Evolutionary conservation across 2,329 filamentous ascomycete species (phyloP).

Genomic region (Scopulariopsis brevicaulis): DNA sequence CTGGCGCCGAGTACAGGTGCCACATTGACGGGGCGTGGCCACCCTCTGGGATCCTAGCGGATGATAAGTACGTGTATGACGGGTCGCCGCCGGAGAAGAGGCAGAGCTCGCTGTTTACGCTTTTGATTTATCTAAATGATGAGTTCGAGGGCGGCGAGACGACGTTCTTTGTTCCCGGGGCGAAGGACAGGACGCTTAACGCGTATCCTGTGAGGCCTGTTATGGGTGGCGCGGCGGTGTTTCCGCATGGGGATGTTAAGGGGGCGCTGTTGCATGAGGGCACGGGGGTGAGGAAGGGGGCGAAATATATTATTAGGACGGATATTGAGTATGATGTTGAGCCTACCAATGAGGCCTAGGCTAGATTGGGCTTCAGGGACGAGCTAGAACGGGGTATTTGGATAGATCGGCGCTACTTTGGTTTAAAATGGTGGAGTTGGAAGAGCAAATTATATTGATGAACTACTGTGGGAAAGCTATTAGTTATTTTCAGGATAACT

Average conservation of each 20-base stretch:
- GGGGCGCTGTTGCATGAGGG: constrained; percentile 59
- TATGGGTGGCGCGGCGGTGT: constrained; percentile 57
- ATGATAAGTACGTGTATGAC: constrained; percentile 55
- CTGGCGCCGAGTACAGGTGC: constrained; percentile 59
- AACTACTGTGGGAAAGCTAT: too few relatives aligned
- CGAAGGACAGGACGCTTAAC: constrained; percentile 53
- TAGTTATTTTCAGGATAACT: too few relatives aligned
- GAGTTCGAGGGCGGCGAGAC: constrained; percentile 64
- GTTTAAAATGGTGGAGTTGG: too few relatives aligned
- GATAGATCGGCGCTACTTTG: too few relatives aligned
- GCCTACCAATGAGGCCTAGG: constrained; percentile 5
- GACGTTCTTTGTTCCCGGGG: constrained; percentile 56
- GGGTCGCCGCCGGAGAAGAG: constrained; percentile 44
- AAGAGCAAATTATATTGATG: too few relatives aligned
- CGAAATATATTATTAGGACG: constrained; percentile 58
- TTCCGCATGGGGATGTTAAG: constrained; percentile 57
- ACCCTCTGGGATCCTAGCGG: constrained; percentile 49
- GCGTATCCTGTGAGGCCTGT: constrained; percentile 58
- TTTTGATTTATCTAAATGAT: constrained; percentile 59
- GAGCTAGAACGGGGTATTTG: too few relatives aligned
- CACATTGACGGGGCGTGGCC: constrained; percentile 67
- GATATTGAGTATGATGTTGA: constrained; percentile 61
- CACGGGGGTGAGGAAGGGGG: constrained; percentile 55
- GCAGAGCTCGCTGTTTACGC: constrained; percentile 59
- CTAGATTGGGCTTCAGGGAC: too few relatives aligned